Conservation (phyloP, 23 red algal genomes). For the Agarophyton chilense region DNA sequence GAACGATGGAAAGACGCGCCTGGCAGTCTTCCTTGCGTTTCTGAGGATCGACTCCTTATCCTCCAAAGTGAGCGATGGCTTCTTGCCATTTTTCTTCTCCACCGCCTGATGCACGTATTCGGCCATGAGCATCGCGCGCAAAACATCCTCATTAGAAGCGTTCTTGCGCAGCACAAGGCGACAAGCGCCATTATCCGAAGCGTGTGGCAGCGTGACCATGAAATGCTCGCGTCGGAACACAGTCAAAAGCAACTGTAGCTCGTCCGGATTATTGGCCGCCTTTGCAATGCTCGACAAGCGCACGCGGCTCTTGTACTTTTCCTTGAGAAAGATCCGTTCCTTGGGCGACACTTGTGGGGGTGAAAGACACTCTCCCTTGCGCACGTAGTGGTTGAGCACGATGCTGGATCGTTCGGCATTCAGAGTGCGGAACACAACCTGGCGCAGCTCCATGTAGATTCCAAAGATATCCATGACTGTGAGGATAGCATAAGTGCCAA, state of each 20-base stretch:
- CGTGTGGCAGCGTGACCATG: constrained; percentile 28
- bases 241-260: constrained; percentile 63
- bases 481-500: constrained; percentile 73
- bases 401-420: constrained; percentile 93
- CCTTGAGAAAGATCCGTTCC: constrained; percentile 83
- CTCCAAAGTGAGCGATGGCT: constrained; percentile 7
- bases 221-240: constrained; percentile 79
- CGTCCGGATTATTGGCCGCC: constrained; percentile 62
- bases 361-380: constrained; percentile 56
- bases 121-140: constrained; percentile 77
- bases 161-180: constrained; percentile 82
- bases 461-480: constrained; percentile 87
- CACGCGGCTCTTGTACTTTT: constrained; percentile 64
- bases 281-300: constrained; percentile 72
- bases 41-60: constrained; percentile 23
- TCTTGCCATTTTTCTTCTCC: constrained; percentile 18
- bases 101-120: constrained; percentile 47
- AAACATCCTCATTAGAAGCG: constrained; percentile 76
- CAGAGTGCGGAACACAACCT: constrained; percentile 93
- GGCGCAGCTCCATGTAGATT: constrained; percentile 94
- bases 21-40: constrained; percentile 24
- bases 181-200: constrained; percentile 27
- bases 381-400: constrained; percentile 81
- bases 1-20: constrained; percentile 14
- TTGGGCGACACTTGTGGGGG: constrained; percentile 75